Conservation (phyloP, 2,329 filamentous ascomycete genomes). For the Dothideomycetidae sp. region DNA sequence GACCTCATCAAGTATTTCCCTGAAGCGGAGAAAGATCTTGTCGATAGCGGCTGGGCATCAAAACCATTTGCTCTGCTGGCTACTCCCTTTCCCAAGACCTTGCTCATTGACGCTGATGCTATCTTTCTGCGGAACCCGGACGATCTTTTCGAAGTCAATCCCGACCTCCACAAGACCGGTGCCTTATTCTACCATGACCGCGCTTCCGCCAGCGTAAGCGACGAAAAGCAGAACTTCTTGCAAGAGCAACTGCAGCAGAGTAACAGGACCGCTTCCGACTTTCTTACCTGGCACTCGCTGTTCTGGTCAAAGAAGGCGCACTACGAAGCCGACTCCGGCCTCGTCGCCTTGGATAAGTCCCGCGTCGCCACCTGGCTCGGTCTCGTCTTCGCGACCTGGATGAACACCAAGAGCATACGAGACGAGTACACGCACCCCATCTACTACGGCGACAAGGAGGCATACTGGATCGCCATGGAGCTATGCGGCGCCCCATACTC, state of each 20-base stretch:
- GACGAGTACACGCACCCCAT: neutral
- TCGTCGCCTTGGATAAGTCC: neutral
- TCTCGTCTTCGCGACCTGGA: neutral
- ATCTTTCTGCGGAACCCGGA: neutral
- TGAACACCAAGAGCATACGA: neutral
- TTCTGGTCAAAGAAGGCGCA: neutral
- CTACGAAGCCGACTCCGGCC: neutral
- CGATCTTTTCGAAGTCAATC: neutral
- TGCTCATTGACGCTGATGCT: neutral
- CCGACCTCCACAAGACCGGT: neutral
- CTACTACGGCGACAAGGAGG: neutral
- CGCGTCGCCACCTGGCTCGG: neutral
- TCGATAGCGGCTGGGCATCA: neutral
- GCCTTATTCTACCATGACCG: neutral
- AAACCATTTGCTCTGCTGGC: neutral
- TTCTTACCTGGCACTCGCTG: neutral
- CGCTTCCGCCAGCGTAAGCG: neutral
- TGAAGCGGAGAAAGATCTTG: neutral
- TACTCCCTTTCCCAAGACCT: neutral
- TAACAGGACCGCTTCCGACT: neutral
- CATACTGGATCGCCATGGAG: neutral
- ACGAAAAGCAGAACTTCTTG: neutral
- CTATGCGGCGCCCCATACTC: neutral
- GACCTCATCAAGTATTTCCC: neutral
- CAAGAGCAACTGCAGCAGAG: neutral